A percentile compares a stretch with the other conserved stretches of the same genome.
These are phyloP conservation scores for Saccharomyces hybrid DNA, from an alignment of 1,139 yeast genomes.

Conservation along the genomic window DNA sequence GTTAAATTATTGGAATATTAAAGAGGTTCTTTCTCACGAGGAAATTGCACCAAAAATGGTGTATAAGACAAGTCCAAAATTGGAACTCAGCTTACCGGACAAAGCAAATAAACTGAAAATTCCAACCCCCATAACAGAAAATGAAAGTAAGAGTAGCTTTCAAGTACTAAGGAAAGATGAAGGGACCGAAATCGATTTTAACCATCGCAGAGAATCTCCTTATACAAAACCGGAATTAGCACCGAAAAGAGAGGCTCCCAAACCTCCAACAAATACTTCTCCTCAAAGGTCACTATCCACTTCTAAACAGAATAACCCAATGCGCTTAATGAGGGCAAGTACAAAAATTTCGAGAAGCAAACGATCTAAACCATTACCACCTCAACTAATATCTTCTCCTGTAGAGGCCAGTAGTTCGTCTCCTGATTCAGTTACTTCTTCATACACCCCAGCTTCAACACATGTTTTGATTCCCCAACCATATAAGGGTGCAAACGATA, in stretches of 20 bases:
- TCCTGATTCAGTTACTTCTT: constrained; percentile 21
- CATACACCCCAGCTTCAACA: constrained; percentile 38
- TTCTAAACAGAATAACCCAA: constrained; percentile 8
- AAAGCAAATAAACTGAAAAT: neutral
- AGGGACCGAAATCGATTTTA: constrained; percentile 68
- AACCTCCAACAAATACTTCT: constrained; percentile 45
- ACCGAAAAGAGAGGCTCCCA: constrained; percentile 61
- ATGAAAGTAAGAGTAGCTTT: constrained; percentile 33
- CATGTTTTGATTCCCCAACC: constrained; percentile 37
- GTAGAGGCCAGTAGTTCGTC: constrained; percentile 12
- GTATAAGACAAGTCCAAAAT: constrained; percentile 7
- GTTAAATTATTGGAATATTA: constrained; percentile 58
- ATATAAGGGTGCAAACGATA: constrained; percentile 33
- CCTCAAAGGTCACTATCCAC: constrained; percentile 19
- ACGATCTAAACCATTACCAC: constrained; percentile 19
- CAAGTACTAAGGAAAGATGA: constrained; percentile 59
- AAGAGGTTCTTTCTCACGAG: constrained; percentile 34
- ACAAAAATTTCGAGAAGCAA: constrained; percentile 11
- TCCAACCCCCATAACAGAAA: constrained; percentile 6
- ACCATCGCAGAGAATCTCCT: constrained; percentile 71
- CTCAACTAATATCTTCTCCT: constrained; percentile 7
- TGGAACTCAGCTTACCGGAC: constrained; percentile 1
- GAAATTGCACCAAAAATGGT: constrained; percentile 10
- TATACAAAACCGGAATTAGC: constrained; percentile 43
- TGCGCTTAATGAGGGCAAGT: constrained; percentile 14